phyloP scores from a whole-genome alignment of 129 eudicot species.

The Arctium minus region DNA sequence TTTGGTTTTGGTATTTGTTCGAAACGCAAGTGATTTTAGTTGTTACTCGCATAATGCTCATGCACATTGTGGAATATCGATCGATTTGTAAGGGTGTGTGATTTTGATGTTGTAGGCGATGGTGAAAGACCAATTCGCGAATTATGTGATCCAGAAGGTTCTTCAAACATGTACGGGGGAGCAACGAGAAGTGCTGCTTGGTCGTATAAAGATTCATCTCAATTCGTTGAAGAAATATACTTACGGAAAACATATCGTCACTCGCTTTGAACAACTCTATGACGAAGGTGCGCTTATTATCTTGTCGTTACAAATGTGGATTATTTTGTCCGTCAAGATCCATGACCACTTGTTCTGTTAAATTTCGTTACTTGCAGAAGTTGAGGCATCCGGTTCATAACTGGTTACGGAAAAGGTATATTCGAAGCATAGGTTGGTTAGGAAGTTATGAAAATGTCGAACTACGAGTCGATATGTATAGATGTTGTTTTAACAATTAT shows the following conservation, averaged over 20 bases:
- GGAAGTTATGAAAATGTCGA: conserved; percentile 2
- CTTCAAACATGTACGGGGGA: conserved; percentile 50
- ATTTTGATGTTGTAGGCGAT: conserved; percentile 44
- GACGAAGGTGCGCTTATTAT: conserved; percentile 50
- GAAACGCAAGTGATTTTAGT: too few species aligned
- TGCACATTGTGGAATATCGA: too few species aligned
- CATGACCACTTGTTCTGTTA: not conserved
- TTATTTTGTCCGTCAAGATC: not conserved
- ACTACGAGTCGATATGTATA: conserved; percentile 19
- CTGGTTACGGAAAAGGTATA: not conserved
- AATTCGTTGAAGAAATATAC: conserved; percentile 81
- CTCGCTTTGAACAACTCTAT: conserved; percentile 69
- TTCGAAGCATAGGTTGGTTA: conserved; percentile 1
- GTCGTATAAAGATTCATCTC: conserved; percentile 64
- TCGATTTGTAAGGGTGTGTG: not conserved
- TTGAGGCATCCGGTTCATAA: conserved; percentile 25
- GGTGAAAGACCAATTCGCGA: conserved; percentile 93
- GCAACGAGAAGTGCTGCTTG: conserved; percentile 54
- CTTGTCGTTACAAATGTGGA: not conserved
- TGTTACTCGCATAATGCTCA: too few species aligned
- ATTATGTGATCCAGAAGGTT: conserved; percentile 83
- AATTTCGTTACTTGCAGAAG: conserved; percentile 32
- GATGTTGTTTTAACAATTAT: conserved; percentile 17
- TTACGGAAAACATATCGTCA: conserved; percentile 81
- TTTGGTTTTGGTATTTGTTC: too few species aligned